Conservation (phyloP, 805 yeast species). For the Cyberlindnera xishuangbannaensis region DNA sequence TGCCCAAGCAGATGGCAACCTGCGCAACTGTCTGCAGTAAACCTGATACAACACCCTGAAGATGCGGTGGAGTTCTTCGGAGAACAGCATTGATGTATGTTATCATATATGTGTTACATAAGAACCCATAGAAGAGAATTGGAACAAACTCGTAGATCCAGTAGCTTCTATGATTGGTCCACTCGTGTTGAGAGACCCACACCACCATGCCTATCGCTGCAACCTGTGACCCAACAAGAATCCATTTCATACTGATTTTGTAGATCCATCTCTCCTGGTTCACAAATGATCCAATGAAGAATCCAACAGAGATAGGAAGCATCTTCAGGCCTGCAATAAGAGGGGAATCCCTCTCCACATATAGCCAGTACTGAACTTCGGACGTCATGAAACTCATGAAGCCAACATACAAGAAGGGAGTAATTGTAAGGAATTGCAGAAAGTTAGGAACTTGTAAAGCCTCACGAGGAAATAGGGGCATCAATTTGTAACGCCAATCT, state of each 20-base stretch:
- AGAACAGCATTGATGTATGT: slow-evolving; percentile 29
- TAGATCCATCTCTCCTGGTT: slow-evolving; percentile 20
- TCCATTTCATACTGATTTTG: slow-evolving; percentile 22
- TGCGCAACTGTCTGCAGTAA: slow-evolving; percentile 32
- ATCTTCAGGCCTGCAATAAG: slow-evolving; percentile 32
- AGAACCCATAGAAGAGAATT: slow-evolving; percentile 22
- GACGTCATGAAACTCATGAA: slow-evolving; percentile 20
- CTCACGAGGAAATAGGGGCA: slow-evolving; percentile 26
- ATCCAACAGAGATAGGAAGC: slow-evolving; percentile 30
- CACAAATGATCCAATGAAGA: slow-evolving; percentile 26
- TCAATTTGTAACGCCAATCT: slow-evolving; percentile 13
- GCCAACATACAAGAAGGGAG: slow-evolving; percentile 19
- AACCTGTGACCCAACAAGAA: slow-evolving; percentile 13
- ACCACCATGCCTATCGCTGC: slow-evolving; percentile 16
- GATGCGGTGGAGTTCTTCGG: slow-evolving; percentile 30
- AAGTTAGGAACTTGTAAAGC: slow-evolving; percentile 26
- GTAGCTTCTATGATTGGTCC: slow-evolving; percentile 1
- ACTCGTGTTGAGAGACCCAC: slow-evolving; percentile 13
- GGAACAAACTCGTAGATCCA: slow-evolving; percentile 29
- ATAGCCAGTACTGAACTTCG: slow-evolving; percentile 25
- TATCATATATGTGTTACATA: slow-evolving; percentile 29
- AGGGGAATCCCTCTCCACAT: slow-evolving; percentile 25
- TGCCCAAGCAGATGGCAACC: slow-evolving; percentile 28
- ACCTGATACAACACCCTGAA: slow-evolving; percentile 37
- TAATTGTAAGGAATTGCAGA: slow-evolving; percentile 17